phyloP scores from a whole-genome alignment of 2,329 filamentous ascomycete species.

The Claviceps sp. region DNA sequence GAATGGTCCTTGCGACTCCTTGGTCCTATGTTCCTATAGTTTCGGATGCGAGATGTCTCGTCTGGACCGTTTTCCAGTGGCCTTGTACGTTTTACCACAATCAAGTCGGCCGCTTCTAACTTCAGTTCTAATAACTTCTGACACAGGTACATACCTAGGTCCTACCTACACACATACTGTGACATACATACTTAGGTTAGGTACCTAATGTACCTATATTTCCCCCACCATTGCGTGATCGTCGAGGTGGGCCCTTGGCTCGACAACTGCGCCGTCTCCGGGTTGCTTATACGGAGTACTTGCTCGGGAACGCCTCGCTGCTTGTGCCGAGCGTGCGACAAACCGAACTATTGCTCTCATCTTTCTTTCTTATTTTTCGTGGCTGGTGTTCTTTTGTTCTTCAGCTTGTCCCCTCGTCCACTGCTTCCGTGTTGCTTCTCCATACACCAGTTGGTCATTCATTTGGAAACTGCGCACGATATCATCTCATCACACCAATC shows the following conservation, averaged over 20 bases:
- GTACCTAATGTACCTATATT: no score
- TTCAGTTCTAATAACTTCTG: no score
- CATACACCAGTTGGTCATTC: neutral
- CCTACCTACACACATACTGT: no score
- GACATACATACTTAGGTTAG: no score
- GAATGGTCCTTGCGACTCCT: no score
- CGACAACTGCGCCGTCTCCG: constrained; percentile 1
- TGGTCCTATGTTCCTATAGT: no score
- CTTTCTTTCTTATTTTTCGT: neutral
- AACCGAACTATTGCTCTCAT: constrained; percentile 5
- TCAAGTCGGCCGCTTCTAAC: no score
- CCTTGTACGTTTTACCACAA: no score
- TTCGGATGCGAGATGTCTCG: no score
- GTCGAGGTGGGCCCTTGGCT: constrained; percentile 3
- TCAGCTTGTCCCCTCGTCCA: constrained; percentile 1
- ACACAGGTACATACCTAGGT: no score
- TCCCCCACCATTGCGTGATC: constrained; percentile 20
- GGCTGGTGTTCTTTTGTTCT: neutral
- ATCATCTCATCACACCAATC: neutral
- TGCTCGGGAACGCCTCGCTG: neutral
- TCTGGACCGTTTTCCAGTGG: no score
- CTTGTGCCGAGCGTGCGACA: neutral
- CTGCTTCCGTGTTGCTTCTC: constrained; percentile 5
- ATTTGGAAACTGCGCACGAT: neutral
- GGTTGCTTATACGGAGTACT: neutral